Conservation (phyloP, 345 rosid genomes). For the Turritis glabra region DNA sequence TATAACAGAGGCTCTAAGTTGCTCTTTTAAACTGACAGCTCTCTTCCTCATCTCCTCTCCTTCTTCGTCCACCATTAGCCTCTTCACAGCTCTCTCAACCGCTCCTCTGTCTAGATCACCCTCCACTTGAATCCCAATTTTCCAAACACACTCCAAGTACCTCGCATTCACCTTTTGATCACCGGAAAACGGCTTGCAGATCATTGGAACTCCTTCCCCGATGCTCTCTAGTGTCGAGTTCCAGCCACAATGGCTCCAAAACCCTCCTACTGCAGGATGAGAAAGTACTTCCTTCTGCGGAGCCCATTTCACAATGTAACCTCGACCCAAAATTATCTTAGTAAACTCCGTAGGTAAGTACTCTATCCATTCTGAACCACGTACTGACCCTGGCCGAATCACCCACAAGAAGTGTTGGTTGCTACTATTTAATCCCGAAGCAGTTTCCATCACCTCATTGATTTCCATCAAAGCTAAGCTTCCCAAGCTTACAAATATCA, state of each 20-base stretch:
- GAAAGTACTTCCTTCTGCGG: conserved; percentile 32
- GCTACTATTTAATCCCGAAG: conserved; percentile 24
- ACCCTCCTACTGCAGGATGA: conserved; percentile 42
- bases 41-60: conserved; percentile 31
- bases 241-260: conserved; percentile 55
- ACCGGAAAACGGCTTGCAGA: conserved; percentile 42
- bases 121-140: conserved; percentile 40
- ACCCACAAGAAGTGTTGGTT: conserved; percentile 37
- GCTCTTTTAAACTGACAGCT: conserved; percentile 20
- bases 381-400: conserved; percentile 28
- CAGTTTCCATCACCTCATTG: conserved; percentile 26
- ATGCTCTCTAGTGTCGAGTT: conserved; percentile 48
- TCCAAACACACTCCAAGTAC: conserved; percentile 47
- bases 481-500: conserved; percentile 60
- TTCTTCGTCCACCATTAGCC: conserved; percentile 29
- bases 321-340: too few relatives aligned
- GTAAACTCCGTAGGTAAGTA: too few relatives aligned
- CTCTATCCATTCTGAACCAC: conserved; percentile 3
- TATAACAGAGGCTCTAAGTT: conserved; percentile 14
- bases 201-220: conserved; percentile 47
- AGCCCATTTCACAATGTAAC: conserved; percentile 29
- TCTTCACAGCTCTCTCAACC: conserved; percentile 23
- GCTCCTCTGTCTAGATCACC: conserved; percentile 22
- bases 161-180: conserved; percentile 46
- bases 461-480: conserved; percentile 37